Conservation (phyloP, 2,329 filamentous ascomycete species). For the Fusarium chuoi region DNA sequence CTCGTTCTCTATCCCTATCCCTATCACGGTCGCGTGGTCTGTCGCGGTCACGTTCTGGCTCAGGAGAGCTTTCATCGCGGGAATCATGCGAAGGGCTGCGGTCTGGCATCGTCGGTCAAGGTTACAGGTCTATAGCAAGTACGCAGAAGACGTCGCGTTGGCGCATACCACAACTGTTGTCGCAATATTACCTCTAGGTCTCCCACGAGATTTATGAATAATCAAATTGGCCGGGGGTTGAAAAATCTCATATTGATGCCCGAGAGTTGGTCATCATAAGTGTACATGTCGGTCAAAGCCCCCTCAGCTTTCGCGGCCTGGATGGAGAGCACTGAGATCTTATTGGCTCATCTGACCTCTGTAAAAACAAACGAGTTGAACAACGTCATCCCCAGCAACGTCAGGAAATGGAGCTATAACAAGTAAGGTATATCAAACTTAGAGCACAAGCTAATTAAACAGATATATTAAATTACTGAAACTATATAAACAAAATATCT, state of each 20-base stretch:
- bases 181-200: constrained; percentile 8
- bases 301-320: constrained; percentile 37
- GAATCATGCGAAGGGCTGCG: constrained; percentile 37
- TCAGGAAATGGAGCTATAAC: neutral
- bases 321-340: constrained; percentile 25
- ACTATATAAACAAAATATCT: neutral
- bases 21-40: constrained; percentile 6
- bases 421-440: neutral
- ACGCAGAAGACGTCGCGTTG: neutral
- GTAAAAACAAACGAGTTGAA: constrained; percentile 32
- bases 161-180: constrained; percentile 36
- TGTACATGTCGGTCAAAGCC: constrained; percentile 34
- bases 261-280: constrained; percentile 16
- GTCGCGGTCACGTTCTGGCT: constrained; percentile 33
- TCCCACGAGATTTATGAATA: neutral
- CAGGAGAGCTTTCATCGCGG: constrained; percentile 36
- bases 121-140: constrained; percentile 21
- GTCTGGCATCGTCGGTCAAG: constrained; percentile 37
- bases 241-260: constrained; percentile 26
- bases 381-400: constrained; percentile 29
- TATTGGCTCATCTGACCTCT: constrained; percentile 28
- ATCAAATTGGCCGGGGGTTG: constrained; percentile 4
- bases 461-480: neutral
- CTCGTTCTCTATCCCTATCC: constrained; percentile 1
- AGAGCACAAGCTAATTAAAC: too few species aligned